Evolutionary conservation across 352 stramenopile species (phyloP), one percentile per base, ranked within the genome.

Genomic region (Globisporangium spiculum): DNA sequence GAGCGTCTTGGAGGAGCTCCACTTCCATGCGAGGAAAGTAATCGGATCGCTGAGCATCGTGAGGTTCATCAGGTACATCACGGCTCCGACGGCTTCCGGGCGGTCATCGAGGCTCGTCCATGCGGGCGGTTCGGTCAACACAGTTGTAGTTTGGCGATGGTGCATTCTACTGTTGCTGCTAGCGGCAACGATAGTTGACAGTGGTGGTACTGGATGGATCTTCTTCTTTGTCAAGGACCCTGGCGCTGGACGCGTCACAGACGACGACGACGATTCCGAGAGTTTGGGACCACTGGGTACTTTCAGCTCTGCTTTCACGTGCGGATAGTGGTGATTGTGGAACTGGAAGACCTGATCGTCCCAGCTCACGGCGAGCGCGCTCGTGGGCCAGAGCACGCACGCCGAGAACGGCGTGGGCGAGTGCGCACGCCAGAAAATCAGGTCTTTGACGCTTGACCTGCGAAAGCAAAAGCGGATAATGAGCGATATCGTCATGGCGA

Each of bases 51-150:
- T 65, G 27, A 69, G 64, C 64, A 69, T 65, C 56, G 64, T 26
- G 24, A 69, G 41, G 56, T 69, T 65, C 56, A 65, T 65, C 56
- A 69, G 64, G 59, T 60, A 65, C 27, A 69, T 41, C 1, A 36
- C n/a, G 2, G 30, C 32, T 2, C 60, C 55, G 36, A 36, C 41
- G 4, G 6, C 0, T 12, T 65, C 30, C 0, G 41, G 44, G n/a
- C 56, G 64, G 2, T 69, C 30, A 44, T 69, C 56, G 9, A 69
- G n/a, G 0, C 18, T 57, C 54, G 18, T 26, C 14, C 20, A n/a
- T 1, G 20, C 34, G 34, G 9, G 34, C 10, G 9, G 34, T 14
- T 41, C 34, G 1, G 34, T 41, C 34, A 14, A 41, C 9, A 36
- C 32, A 36, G 32, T 9, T 9, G 32, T 36, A 7, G 3, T 9